Evolutionary conservation across 148 eudicot genomes (phyloP).

Genomic region (Bassia scoparia): DNA sequence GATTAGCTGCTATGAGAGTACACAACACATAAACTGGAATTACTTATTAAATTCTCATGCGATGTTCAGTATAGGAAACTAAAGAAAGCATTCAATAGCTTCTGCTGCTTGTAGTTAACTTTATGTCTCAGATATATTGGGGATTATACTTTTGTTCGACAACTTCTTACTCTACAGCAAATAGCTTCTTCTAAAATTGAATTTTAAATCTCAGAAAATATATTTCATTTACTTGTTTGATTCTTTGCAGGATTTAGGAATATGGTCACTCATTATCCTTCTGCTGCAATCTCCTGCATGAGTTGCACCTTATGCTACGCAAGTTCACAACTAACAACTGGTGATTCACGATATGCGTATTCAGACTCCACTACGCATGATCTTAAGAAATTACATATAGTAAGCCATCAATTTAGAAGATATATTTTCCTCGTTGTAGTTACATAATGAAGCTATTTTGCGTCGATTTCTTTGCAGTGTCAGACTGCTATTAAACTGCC

Average conservation of each 20-base stretch:
- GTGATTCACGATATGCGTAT: constrained; percentile 28
- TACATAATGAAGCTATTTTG: not conserved
- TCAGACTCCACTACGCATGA: constrained; percentile 31
- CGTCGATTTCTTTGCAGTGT: not conserved
- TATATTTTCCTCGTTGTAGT: not conserved
- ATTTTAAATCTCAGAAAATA: not conserved
- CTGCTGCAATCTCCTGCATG: constrained; percentile 49
- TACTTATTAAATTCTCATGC: not conserved
- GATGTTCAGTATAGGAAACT: no score
- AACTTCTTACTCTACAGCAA: not conserved
- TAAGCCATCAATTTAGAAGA: constrained; percentile 25
- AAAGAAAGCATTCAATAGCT: not conserved
- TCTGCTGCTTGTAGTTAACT: not conserved
- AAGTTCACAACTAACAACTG: constrained; percentile 39
- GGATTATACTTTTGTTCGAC: not conserved
- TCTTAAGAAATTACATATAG: constrained; percentile 54
- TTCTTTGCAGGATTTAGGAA: constrained; percentile 19
- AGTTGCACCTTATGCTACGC: constrained; percentile 34
- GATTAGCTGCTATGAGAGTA: not conserved
- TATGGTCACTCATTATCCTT: constrained; percentile 51
- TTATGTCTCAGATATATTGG: not conserved
- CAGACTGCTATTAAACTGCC: not conserved
- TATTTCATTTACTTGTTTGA: not conserved
- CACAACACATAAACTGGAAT: not conserved
- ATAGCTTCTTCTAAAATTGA: not conserved